Evolutionary conservation across 768 basidiomycete genomes (phyloP), one percentile per base, ranked within the genome.

Genomic region (Russula sp.): DNA sequence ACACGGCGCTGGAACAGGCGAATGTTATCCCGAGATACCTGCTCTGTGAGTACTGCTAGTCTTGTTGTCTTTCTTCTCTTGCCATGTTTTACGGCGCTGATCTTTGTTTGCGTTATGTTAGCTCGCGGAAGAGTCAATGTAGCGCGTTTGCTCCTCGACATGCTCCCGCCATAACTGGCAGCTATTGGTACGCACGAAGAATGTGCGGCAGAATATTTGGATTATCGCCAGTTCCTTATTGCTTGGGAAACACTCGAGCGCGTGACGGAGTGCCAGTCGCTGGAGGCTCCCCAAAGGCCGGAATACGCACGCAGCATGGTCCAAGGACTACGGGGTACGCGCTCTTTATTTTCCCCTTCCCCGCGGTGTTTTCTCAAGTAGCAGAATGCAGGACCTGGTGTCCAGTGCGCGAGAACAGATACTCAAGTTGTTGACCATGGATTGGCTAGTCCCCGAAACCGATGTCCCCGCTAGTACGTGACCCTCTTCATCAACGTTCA

Each of bases 1-100:
- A 80, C 13, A 86, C 86, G 7, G 95, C 94, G 0, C 76, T 98
- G 10, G 85, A 90, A 71, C 92, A 94, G 70, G 87, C 92, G 1
- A 95, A 95, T 62, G 87, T 90, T 46, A 89, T 97, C 63, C 72
- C 94, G 62, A 86, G 95, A 18, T 94, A 93, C 72, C 92, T 97
- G 79, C 82, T 98, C 26, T 86, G 95, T 94, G 71, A 30, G 85
- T 74, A 36, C n/a, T n/a, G n/a, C n/a, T n/a, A n/a, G n/a, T n/a
- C 20, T 40, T 16, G 22, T 38, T 18, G 22, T 34, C 34, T 50
- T 11, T 30, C 36, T 10, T 28, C 11, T 42, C 13, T 9, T 13
- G 10, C 30, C 5, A 11, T 34, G 34, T 34, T 22, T n/a, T 32
- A 50, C 30, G 8, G 30, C 8, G 24, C 51, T 59, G 26, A 38